phyloP scores from a whole-genome alignment of 179 eudicot species.

The Beta macrorhiza region DNA sequence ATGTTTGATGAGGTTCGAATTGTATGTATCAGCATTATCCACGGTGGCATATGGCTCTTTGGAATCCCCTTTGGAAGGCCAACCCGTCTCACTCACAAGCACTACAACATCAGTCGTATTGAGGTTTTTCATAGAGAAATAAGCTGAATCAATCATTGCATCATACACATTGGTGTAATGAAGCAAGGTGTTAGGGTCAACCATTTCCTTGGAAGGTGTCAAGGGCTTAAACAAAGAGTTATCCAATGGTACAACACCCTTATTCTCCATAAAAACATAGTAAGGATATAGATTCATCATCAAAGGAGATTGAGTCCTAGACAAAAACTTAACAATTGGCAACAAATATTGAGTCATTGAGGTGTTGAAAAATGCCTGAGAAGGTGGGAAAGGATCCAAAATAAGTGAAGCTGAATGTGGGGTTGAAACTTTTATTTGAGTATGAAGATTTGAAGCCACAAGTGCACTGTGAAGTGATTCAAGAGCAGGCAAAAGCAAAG shows the following conservation, averaged over 20 bases:
- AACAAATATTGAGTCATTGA: slow-evolving; percentile 47
- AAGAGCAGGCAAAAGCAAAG: slow-evolving; percentile 76
- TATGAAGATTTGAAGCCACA: slow-evolving; percentile 68
- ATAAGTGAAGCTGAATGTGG: slow-evolving; percentile 75
- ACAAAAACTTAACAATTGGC: slow-evolving; percentile 62
- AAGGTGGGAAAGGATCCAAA: slow-evolving; percentile 87
- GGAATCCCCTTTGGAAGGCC: slow-evolving; percentile 90
- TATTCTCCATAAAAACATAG: slow-evolving; percentile 87
- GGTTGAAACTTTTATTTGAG: slow-evolving; percentile 63
- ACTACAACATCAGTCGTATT: slow-evolving; percentile 66
- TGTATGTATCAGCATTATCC: slow-evolving; percentile 76
- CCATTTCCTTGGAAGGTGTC: slow-evolving; percentile 93
- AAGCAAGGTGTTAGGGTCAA: slow-evolving; percentile 82
- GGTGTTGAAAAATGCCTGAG: slow-evolving; percentile 87
- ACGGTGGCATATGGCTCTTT: slow-evolving; percentile 83
- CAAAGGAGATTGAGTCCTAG: slow-evolving; percentile 63
- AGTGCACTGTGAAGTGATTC: slow-evolving; percentile 70
- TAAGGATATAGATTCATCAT: slow-evolving; percentile 95
- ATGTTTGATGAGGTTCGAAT: slow-evolving; percentile 86
- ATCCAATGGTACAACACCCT: slow-evolving; percentile 86
- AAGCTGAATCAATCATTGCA: slow-evolving; percentile 88
- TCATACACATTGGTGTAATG: slow-evolving; percentile 84
- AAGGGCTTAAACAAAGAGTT: slow-evolving; percentile 78
- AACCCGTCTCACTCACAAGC: slow-evolving; percentile 84
- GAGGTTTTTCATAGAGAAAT: slow-evolving; percentile 77